Percentiles rank a stretch among this genome's conserved stretches.
These are phyloP conservation scores for Russula compacta DNA, from an alignment of 768 basidiomycete genomes.

Conservation along the genomic window DNA sequence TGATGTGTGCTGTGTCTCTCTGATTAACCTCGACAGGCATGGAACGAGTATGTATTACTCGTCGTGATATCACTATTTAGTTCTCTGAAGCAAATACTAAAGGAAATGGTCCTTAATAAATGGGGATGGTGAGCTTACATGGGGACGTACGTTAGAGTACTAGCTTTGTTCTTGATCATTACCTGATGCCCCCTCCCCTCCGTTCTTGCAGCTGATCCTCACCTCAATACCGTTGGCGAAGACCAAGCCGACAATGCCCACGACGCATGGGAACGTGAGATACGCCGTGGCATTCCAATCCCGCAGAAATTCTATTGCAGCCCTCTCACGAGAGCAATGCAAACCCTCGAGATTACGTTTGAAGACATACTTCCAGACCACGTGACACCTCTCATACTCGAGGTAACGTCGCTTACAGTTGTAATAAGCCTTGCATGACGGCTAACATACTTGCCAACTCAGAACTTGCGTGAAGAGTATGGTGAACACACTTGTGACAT, in stretches of 20 bases:
- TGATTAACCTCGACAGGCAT: constrained; percentile 3
- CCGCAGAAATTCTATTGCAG: constrained; percentile 16
- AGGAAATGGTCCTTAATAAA: constrained; percentile 17
- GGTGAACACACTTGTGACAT: constrained; percentile 18
- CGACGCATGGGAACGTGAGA: constrained; percentile 15
- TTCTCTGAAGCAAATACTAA: not conserved
- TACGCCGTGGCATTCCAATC: constrained; percentile 6
- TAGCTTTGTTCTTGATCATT: not conserved
- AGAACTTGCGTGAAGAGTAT: constrained; percentile 16
- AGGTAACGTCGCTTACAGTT: constrained; percentile 4
- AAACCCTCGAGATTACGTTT: constrained; percentile 17
- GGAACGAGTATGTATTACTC: constrained; percentile 12
- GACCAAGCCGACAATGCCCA: constrained; percentile 15
- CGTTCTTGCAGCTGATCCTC: constrained; percentile 16
- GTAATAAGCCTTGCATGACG: not conserved
- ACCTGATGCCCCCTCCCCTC: not conserved
- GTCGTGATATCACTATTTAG: not conserved
- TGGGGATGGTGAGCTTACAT: constrained; percentile 15
- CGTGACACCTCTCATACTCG: constrained; percentile 15
- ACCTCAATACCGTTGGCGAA: constrained; percentile 17
- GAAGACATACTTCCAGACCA: constrained; percentile 2
- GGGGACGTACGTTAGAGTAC: constrained; percentile 16
- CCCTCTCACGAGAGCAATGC: constrained; percentile 15
- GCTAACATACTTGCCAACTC: not conserved
- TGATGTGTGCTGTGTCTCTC: not conserved